A percentile compares a stretch with the other conserved stretches of the same genome.
These are phyloP conservation scores for Kwoniella newhampshirensis DNA, from an alignment of 768 basidiomycete genomes.

Conservation along the genomic window DNA sequence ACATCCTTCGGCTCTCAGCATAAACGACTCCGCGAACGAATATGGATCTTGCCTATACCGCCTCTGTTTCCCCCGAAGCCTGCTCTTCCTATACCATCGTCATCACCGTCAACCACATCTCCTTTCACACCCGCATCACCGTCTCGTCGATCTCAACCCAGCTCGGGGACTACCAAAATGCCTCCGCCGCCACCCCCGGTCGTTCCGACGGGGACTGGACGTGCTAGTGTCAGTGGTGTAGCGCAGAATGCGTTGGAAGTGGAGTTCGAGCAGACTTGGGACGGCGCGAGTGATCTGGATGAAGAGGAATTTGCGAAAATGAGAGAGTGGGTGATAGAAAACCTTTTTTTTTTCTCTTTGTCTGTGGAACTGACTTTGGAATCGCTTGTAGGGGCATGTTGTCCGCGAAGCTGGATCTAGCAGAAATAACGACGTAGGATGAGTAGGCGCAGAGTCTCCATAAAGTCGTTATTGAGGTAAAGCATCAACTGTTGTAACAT, in stretches of 20 bases:
- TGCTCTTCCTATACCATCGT: neutral
- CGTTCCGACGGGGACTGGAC: neutral
- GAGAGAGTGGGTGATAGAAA: constrained; percentile 40
- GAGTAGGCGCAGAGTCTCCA: too few relatives aligned
- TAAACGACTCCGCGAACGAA: constrained; percentile 82
- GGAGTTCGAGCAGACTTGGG: constrained; percentile 57
- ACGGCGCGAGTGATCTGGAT: constrained; percentile 45
- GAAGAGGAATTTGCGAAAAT: constrained; percentile 48
- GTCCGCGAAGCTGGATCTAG: too few relatives aligned
- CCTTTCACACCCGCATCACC: constrained; percentile 55
- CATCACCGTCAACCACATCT: constrained; percentile 39
- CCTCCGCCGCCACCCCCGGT: constrained; percentile 14
- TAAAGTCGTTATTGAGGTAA: too few relatives aligned
- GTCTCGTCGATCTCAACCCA: constrained; percentile 21
- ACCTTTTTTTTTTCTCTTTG: too few relatives aligned
- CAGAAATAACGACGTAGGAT: too few relatives aligned
- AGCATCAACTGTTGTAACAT: too few relatives aligned
- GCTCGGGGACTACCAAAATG: constrained; percentile 21
- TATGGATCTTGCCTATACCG: constrained; percentile 64
- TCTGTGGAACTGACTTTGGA: too few relatives aligned
- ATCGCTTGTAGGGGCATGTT: too few relatives aligned
- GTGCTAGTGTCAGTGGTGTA: constrained; percentile 12
- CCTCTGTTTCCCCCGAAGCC: constrained; percentile 13
- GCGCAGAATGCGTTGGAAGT: constrained; percentile 49
- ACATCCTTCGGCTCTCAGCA: too few relatives aligned